phyloP scores from a whole-genome alignment of 495 filamentous ascomycete species.

The Penicillium cataractarum region DNA sequence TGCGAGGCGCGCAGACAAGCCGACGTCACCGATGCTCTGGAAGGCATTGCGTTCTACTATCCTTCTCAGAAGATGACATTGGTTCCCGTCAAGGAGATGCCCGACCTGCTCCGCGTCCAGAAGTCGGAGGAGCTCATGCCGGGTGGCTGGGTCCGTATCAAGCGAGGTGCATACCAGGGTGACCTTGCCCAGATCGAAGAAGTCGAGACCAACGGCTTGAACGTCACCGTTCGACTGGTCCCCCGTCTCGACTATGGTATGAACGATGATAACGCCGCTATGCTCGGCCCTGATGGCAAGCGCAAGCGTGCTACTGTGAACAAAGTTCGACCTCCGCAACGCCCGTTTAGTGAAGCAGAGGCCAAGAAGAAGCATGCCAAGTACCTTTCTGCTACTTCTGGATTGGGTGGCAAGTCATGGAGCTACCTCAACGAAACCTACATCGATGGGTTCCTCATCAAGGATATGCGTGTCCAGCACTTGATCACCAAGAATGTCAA shows the following conservation, averaged over 20 bases:
- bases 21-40: conserved; percentile 78
- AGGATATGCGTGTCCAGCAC: conserved; percentile 88
- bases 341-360: conserved; percentile 91
- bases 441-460: conserved; percentile 88
- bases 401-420: conserved; percentile 72
- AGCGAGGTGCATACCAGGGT: conserved; percentile 78
- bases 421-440: conserved; percentile 85
- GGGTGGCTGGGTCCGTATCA: conserved; percentile 89
- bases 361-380: conserved; percentile 86
- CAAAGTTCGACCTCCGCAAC: conserved; percentile 74
- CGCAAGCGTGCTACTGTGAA: conserved; percentile 71
- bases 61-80: conserved; percentile 79
- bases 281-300: conserved; percentile 61
- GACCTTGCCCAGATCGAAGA: conserved; percentile 95
- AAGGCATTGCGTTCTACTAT: conserved; percentile 84
- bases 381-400: conserved; percentile 59
- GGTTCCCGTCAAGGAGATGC: conserved; percentile 97
- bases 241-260: conserved; percentile 91
- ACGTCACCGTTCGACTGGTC: conserved; percentile 82
- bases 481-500: conserved; percentile 86
- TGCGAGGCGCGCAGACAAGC: conserved; percentile 85
- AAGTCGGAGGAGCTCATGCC: conserved; percentile 86
- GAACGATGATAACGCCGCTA: conserved; percentile 69
- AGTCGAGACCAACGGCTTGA: conserved; percentile 88
- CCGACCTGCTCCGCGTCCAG: conserved; percentile 85